Conservation (phyloP, 2,329 filamentous ascomycete species). For the Paecilomyces sp. region DNA sequence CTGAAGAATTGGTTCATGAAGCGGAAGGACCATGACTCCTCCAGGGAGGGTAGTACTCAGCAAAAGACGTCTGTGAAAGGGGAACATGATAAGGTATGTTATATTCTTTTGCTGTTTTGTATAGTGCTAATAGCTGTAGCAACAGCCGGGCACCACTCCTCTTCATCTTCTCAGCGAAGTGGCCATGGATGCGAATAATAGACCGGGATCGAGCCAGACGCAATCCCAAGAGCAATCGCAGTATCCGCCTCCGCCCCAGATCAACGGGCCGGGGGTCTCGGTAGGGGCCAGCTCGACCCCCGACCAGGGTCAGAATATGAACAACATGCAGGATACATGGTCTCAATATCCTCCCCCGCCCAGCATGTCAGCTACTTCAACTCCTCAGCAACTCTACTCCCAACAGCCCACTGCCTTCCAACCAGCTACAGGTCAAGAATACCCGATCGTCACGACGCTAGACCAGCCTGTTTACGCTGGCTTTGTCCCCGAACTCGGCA, state of each 20-base stretch:
- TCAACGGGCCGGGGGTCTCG: neutral
- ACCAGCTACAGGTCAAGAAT: neutral
- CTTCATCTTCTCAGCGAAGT: slow-evolving; percentile 34
- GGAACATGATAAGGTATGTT: slow-evolving; percentile 1
- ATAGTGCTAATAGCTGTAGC: neutral
- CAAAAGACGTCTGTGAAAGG: slow-evolving; percentile 2
- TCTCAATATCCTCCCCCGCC: slow-evolving; percentile 2
- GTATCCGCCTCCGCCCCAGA: neutral
- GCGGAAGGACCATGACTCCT: slow-evolving; percentile 33
- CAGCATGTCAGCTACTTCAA: slow-evolving; percentile 7
- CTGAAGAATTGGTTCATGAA: slow-evolving; percentile 60
- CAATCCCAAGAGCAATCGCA: neutral
- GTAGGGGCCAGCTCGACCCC: neutral
- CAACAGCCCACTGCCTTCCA: slow-evolving; percentile 1
- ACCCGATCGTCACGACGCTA: slow-evolving; percentile 9
- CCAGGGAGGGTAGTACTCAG: slow-evolving; percentile 17
- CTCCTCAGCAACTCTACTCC: slow-evolving; percentile 5
- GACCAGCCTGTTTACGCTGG: slow-evolving; percentile 10
- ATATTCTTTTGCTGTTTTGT: neutral
- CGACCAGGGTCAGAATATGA: neutral
- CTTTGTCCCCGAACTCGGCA: slow-evolving; percentile 18
- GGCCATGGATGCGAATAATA: slow-evolving; percentile 25
- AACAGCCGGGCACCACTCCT: slow-evolving; percentile 20
- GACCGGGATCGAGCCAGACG: neutral
- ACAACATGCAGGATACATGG: slow-evolving; percentile 5